Evolutionary conservation across 371 early-diverging fungal species (phyloP), one percentile per base, ranked within the genome.

Genomic region (Chytridium lagenaria): DNA sequence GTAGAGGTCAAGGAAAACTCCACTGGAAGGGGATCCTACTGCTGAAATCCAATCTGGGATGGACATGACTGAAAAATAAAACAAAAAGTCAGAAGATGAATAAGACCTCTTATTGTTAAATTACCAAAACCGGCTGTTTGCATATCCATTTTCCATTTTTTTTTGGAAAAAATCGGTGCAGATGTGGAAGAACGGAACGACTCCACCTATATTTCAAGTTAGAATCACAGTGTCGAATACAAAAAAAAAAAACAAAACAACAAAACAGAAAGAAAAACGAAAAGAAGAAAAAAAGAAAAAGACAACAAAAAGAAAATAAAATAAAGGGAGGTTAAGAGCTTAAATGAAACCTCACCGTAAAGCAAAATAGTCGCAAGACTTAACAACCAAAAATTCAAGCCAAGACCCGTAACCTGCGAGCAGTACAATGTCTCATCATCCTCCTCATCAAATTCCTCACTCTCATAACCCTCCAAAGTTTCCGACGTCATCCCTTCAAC

Each of bases 21-120:
- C 90, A 44, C 81, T 76, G 0, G 88, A 33, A 0, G 90, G 90
- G 0, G 88, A 85, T 0, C 87, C 86, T 22, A 88, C 61, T 0
- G 89, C 85, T 16, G 88, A 86, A 19, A 89, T 78, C 7, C 82
- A 67, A 68, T 90, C 89, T 0, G 90, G 89, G 33, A 90, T 83
- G 1, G 83, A 78, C 85, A 86, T 89, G 71, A 87, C 81, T 77
- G 51, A 3, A 34, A 2, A 26, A 50, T 75, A 30, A 59, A 49
- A 2, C 51, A 68, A 12, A 22, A 5, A n/a, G 44, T 72, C 23
- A 50, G 34, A 19, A 50, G 23, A 57, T 15, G 50, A 12, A 36
- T 38, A 19, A 1, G 59, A 19, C 23, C 31, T 0, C 3, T 19
- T 22, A 28, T 30, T 7, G 38, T 34, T 39, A 78, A 55, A 7